Evolutionary conservation across 208 protist genomes (phyloP), one percentile per base, ranked within the genome.

Genomic region (Naegleria lovaniensis): DNA sequence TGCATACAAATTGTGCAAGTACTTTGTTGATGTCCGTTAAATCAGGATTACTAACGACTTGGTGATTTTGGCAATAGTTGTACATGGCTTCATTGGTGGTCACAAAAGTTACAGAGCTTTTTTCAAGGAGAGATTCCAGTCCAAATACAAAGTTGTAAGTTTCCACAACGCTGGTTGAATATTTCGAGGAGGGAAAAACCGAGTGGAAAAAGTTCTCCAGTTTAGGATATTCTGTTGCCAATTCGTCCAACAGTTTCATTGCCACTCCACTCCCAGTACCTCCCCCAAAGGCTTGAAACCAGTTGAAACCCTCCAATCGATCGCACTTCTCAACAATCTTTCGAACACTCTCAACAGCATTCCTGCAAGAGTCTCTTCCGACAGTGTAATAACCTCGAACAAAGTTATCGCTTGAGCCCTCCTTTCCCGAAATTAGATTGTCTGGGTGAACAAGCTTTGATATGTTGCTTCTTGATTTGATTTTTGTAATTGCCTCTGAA

Each of bases 361-460:
- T 90, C 79, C 95, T 93, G 29, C 95, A 84, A 58, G 95, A 83
- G 75, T 96, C 94, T 75, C 94, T 95, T 58, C 51, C 51, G 55
- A 94, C 93, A 5, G 94, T 95, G 90, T 95, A 95, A 79, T 95
- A 94, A 51, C 94, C 94, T 92, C 93, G 75, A 86, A 91, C 93
- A 88, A 95, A 95, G 91, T 95, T 95, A 91, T 95, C 95, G 36
- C 92, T 93, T 5, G 94, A 91, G 79, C 95, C 94, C 83, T 96
- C 94, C 90, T 96, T 96, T 58, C 94, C 94, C 58, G 85, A 92
- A 75, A 95, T 95, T 19, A 95, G 59, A 87, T 95, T 91, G 36
- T 95, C 91, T 48, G 93, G 92, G 79, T 94, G 91, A 88, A 94
- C 92, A 96, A 99, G 99, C 79, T 95, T 96, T 91, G 97, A 97